phyloP scores from a whole-genome alignment of 257 asterid species.

The Plantago elongata region DNA sequence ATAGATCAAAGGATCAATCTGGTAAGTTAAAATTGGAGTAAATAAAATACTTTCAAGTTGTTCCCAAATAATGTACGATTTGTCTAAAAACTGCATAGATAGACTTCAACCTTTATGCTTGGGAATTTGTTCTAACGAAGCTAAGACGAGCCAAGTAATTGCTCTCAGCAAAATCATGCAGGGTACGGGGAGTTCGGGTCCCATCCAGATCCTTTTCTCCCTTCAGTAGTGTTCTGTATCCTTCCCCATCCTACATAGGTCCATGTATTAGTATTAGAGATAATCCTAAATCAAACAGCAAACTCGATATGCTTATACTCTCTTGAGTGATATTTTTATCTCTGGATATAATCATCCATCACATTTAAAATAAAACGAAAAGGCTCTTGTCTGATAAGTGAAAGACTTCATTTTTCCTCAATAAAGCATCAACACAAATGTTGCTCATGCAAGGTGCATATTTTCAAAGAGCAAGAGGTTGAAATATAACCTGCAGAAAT shows the following conservation, averaged over 20 bases:
- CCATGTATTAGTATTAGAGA: neutral
- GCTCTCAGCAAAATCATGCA: conserved; percentile 94
- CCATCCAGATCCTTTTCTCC: conserved; percentile 54
- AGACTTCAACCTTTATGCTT: conserved; percentile 19
- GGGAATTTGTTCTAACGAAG: conserved; percentile 57
- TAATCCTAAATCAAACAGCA: no score
- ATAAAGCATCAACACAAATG: no score
- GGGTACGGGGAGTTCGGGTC: conserved; percentile 53
- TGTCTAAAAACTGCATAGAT: neutral
- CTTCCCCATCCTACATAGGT: conserved; percentile 61
- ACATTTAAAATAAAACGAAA: no score
- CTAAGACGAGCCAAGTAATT: conserved; percentile 77
- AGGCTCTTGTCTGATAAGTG: no score
- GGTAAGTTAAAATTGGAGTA: no score
- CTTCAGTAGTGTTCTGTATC: conserved; percentile 51
- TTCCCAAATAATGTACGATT: neutral
- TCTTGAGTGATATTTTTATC: no score
- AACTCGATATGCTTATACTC: no score
- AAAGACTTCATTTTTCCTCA: no score
- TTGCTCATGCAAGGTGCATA: no score
- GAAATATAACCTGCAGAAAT: conserved; percentile 64
- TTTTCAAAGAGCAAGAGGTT: neutral
- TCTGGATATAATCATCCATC: no score
- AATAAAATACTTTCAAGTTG: neutral
- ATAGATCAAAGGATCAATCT: no score